A percentile compares a stretch with the other conserved stretches of the same genome.
These are phyloP conservation scores for Malus hybrid DNA, from an alignment of 331 rosid species.

Conservation along the genomic window DNA sequence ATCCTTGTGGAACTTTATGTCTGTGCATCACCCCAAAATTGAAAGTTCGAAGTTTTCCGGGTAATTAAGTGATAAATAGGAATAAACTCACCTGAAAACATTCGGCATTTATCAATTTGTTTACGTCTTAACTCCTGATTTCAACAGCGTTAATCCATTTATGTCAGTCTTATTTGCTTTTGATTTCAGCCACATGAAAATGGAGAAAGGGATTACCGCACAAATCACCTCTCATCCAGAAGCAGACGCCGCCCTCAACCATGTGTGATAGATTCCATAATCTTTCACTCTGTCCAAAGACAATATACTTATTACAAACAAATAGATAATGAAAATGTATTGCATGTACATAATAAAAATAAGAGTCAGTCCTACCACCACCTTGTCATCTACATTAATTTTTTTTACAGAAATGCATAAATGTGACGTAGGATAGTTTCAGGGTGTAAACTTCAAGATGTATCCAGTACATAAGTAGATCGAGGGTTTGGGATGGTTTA, in stretches of 20 bases:
- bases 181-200: not conserved
- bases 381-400: not conserved
- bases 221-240: slow-evolving; percentile 2
- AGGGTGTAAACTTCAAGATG: not conserved
- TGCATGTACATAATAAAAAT: not conserved
- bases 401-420: not conserved
- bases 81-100: not conserved
- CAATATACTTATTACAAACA: not conserved
- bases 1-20: not conserved
- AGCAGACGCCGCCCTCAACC: not conserved
- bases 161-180: not conserved
- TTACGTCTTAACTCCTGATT: not conserved
- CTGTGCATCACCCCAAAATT: not conserved
- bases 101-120: not conserved
- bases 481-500: not conserved
- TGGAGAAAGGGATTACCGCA: too few relatives aligned
- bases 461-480: not conserved
- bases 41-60: not conserved
- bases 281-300: slow-evolving; percentile 1
- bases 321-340: not conserved
- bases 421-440: not conserved
- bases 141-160: not conserved
- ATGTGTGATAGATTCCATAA: slow-evolving; percentile 6
- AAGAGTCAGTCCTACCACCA: not conserved
- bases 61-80: not conserved